These are phyloP conservation scores for Beta vulgaris DNA, from an alignment of 148 eudicot species.

Conservation along the genomic window DNA sequence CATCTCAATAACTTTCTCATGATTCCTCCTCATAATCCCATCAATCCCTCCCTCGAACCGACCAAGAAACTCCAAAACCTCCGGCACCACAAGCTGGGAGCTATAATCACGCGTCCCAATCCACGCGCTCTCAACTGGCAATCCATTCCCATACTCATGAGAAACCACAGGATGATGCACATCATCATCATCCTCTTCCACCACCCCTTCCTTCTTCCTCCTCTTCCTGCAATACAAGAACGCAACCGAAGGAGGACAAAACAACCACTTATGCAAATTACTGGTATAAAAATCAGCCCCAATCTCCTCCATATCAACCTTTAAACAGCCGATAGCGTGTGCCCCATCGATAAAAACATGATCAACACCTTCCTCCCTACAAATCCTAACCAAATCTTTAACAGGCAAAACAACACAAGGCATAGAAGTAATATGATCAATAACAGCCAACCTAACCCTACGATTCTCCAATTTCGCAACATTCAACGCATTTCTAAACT, in stretches of 20 bases:
- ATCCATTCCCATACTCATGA: slow-evolving; percentile 81
- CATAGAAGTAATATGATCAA: slow-evolving; percentile 95
- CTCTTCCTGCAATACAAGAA: slow-evolving; percentile 66
- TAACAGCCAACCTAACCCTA: slow-evolving; percentile 77
- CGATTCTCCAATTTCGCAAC: slow-evolving; percentile 49
- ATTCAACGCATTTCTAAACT: slow-evolving; percentile 57
- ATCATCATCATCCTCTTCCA: slow-evolving; percentile 30
- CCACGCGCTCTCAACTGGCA: slow-evolving; percentile 85
- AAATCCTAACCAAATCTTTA: slow-evolving; percentile 64
- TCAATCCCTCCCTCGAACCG: slow-evolving; percentile 88
- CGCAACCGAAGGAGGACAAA: slow-evolving; percentile 81
- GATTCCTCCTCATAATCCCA: slow-evolving; percentile 79
- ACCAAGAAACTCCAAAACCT: slow-evolving; percentile 68
- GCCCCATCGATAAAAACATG: slow-evolving; percentile 78
- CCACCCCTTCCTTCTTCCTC: slow-evolving; percentile 13
- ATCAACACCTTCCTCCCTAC: slow-evolving; percentile 85
- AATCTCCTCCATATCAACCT: slow-evolving; percentile 67
- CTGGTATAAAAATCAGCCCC: slow-evolving; percentile 92
- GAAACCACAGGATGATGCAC: slow-evolving; percentile 87
- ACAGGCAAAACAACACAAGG: slow-evolving; percentile 86
- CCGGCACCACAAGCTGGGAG: slow-evolving; percentile 70
- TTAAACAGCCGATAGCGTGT: slow-evolving; percentile 69
- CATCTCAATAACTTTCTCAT: slow-evolving; percentile 75
- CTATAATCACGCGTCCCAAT: slow-evolving; percentile 90
- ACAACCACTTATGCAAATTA: slow-evolving; percentile 93